Base-by-base conservation (phyloP, 2,329 filamentous ascomycete species). In the Phaeosphaeriaceae sp. region DNA sequence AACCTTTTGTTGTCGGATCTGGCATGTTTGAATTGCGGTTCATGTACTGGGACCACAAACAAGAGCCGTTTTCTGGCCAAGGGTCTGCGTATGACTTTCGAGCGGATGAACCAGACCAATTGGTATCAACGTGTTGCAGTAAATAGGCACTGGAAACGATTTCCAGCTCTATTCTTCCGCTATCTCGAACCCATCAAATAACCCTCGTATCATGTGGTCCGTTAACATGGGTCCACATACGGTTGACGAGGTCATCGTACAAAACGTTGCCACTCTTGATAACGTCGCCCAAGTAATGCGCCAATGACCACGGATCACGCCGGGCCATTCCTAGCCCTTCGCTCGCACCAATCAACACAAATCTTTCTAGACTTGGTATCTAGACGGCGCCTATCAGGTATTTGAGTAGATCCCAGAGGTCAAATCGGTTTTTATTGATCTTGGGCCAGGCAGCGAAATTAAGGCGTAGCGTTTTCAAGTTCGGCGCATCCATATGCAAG, bases 241-340 rank as follows among this genome's bases (percentile, higher is more conserved):
- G 58, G 13, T 64, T 50, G 17, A 74, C 55, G 26, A 75, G 48
- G 40, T 73, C 68, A 15, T 70, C n/a, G n/a, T n/a, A n/a, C n/a
- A n/a, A n/a, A n/a, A n/a, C n/a, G n/a, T n/a, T n/a, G n/a, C n/a
- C n/a, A n/a, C n/a, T n/a, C n/a, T n/a, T n/a, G n/a, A n/a, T n/a
- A n/a, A n/a, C n/a, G n/a, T n/a, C n/a, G n/a, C 72, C 72, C 15
- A 73, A 67, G 43, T 67, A 75, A 46, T 72, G 69, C 2, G 69
- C 62, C 2, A 69, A 64, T 7, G 71, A 72, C 67, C 71, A 75
- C 8, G 66, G 68, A 40, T 64, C 52, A 47, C 62, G 62, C 46
- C 48, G 64, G 6, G 59, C 63, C 68, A 68, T 74, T 28, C 55
- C 58, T 8, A 42, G 48, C 1, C 70, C 71, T 46, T 63, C 67